Evolutionary conservation across 176 grass and related monocot species (phyloP).

Genomic region (Ensete glaucum): DNA sequence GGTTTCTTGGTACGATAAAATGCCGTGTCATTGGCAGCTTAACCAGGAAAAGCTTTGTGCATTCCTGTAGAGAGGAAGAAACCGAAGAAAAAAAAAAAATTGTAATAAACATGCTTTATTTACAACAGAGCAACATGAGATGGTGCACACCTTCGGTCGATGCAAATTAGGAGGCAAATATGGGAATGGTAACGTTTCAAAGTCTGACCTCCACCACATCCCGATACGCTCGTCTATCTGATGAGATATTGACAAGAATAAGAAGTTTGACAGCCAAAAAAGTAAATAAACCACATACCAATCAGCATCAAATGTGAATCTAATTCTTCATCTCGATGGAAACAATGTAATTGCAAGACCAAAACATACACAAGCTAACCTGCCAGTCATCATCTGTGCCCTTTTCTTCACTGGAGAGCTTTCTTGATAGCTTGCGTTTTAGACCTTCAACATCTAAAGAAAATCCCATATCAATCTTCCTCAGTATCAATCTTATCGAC

Average conservation of each 20-base stretch:
- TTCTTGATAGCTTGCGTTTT: constrained; percentile 55
- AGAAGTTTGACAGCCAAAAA: not conserved
- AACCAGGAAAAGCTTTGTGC: constrained; percentile 56
- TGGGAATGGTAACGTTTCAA: constrained; percentile 36
- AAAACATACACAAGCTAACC: constrained; percentile 15
- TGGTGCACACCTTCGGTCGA: constrained; percentile 25
- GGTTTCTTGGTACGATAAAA: constrained; percentile 41
- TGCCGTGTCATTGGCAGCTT: constrained; percentile 33
- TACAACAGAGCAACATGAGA: not conserved
- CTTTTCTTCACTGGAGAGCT: constrained; percentile 13
- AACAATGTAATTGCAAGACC: too few relatives aligned
- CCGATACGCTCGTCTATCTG: constrained; percentile 42
- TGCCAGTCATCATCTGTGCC: constrained; percentile 23
- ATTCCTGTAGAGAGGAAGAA: constrained; percentile 26
- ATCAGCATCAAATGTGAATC: not conserved
- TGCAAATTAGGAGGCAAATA: constrained; percentile 30
- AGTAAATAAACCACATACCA: not conserved
- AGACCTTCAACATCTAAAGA: constrained; percentile 42
- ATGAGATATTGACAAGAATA: not conserved
- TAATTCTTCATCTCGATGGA: not conserved
- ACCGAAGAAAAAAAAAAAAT: not conserved
- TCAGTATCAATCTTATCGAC: not conserved
- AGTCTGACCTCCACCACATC: constrained; percentile 52
- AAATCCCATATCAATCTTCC: not conserved
- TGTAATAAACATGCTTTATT: not conserved